phyloP scores from a whole-genome alignment of 257 asterid genomes.

The Nicotiana benthamiana region DNA sequence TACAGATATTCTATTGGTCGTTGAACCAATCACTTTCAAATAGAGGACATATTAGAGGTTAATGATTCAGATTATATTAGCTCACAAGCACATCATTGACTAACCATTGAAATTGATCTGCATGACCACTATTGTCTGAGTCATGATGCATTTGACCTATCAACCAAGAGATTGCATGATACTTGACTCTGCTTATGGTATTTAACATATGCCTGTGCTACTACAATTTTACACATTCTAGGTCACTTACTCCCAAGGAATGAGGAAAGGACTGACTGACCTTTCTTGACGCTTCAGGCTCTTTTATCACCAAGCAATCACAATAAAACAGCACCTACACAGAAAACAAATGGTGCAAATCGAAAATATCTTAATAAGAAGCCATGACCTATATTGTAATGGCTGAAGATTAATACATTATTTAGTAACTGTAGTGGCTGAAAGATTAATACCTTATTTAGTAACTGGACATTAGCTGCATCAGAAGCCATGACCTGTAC shows the following conservation, averaged over 20 bases:
- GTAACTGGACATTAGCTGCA: slow-evolving; percentile 51
- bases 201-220: not conserved
- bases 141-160: not conserved
- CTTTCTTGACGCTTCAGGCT: slow-evolving; percentile 31
- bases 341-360: slow-evolving; percentile 7
- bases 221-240: not conserved
- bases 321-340: slow-evolving; percentile 56
- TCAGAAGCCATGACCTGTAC: slow-evolving; percentile 88
- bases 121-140: not conserved
- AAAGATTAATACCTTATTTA: slow-evolving; percentile 52
- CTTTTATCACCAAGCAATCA: slow-evolving; percentile 42
- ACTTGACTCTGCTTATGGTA: not conserved
- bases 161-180: not conserved
- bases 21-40: not conserved
- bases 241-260: not conserved
- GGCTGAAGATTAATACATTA: slow-evolving; percentile 41
- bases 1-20: not conserved
- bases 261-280: slow-evolving; percentile 21
- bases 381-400: not conserved
- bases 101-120: not conserved
- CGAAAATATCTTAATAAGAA: not conserved
- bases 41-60: not conserved
- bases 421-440: slow-evolving; percentile 31
- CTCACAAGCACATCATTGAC: not conserved
- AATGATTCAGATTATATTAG: not conserved